Conservation (phyloP, 2,329 filamentous ascomycete species). For the Dothistroma septosporum region DNA sequence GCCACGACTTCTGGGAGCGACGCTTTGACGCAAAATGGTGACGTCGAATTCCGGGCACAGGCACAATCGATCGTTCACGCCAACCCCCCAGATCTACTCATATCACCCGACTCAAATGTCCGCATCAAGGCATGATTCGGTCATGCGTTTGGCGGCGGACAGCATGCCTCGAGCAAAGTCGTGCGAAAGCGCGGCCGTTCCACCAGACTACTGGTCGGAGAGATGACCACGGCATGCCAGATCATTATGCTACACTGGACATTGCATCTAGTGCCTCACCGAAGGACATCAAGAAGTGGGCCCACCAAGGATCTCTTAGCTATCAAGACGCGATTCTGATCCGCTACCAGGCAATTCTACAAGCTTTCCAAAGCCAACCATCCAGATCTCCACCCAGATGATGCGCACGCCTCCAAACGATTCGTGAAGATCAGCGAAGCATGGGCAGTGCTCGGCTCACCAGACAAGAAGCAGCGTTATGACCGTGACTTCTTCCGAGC, state of each 20-base stretch:
- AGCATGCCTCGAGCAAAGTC: slow-evolving; percentile 11
- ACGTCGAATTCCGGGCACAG: not conserved
- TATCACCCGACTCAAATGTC: slow-evolving; percentile 16
- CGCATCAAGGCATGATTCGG: slow-evolving; percentile 31
- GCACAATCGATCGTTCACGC: not conserved
- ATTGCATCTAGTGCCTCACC: slow-evolving; percentile 66
- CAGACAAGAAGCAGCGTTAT: slow-evolving; percentile 72
- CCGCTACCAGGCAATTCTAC: slow-evolving; percentile 64
- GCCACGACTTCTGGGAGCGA: not conserved
- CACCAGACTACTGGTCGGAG: slow-evolving; percentile 17
- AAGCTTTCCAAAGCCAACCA: slow-evolving; percentile 85
- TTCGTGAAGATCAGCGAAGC: slow-evolving; percentile 51
- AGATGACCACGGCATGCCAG: slow-evolving; percentile 39
- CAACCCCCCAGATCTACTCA: not conserved
- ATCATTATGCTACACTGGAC: slow-evolving; percentile 79
- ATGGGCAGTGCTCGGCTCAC: slow-evolving; percentile 42
- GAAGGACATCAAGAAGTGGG: slow-evolving; percentile 74
- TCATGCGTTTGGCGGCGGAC: slow-evolving; percentile 29
- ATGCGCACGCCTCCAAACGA: slow-evolving; percentile 66
- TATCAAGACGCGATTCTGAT: not conserved
- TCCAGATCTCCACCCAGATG: slow-evolving; percentile 79
- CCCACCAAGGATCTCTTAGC: no score
- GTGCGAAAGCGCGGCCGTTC: slow-evolving; percentile 18
- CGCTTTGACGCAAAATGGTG: not conserved
- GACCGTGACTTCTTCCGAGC: slow-evolving; percentile 62